Evolutionary conservation across 305 asterid species (phyloP), one percentile per base, ranked within the genome.

Genomic region (Solanum aculeatissimum): DNA sequence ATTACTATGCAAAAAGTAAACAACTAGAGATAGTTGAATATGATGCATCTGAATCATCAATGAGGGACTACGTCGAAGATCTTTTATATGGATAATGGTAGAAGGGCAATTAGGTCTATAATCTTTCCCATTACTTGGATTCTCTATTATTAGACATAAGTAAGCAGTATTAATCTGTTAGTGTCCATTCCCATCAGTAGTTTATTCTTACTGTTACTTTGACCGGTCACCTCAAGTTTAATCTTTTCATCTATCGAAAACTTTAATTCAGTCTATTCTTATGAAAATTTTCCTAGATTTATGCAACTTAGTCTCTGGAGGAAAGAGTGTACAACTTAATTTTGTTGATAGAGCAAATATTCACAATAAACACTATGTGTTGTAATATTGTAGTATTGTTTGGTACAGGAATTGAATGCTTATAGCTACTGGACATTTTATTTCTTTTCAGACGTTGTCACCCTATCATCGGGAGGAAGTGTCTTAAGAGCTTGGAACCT

Each of bases 401-500:
- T 35, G 49, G 15, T 49, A 57, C 65, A 69, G 14, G 85, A 62
- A 23, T 74, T 89, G 27, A 21, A 49, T 74, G 43, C 84, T 74
- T 45, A 74, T 75, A 15, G 42, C 81, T 75, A 75, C 62, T 35
- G 60, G 25, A 74, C 43, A 32, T 65, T 19, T 27, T 11, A 70
- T 35, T 62, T 70, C 15, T 55, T 88, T 88, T 85, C 96, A 97
- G 99, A 95, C 90, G 97, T 95, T 68, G 88, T 93, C 88, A 91
- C 98, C 70, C 89, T 93, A 62, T 97, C 98, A 51, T 92, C 97
- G 25, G 93, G 89, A 80, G 98, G 99, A 87, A 94, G 91, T 85
- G 88, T 91, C 75, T 81, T 95, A 84, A 94, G 99, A 90, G 99
- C 99, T 85, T 97, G 99, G 99, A 95, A 94, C 92, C 98, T 97